These are phyloP conservation scores for Haplographium delicatum DNA, from an alignment of 495 filamentous ascomycete species.

Conservation along the genomic window DNA sequence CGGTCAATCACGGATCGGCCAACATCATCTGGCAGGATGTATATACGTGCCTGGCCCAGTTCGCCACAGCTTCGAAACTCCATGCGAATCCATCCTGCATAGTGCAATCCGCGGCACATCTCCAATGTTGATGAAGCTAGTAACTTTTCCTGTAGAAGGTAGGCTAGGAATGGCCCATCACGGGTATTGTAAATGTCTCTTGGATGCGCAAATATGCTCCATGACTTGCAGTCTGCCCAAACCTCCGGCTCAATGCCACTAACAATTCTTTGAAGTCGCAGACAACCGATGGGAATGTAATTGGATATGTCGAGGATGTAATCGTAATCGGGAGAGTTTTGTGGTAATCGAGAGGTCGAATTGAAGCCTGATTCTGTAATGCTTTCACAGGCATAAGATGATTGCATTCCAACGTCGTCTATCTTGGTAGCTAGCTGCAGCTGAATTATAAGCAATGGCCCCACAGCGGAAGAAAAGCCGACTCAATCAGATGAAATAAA, in stretches of 20 bases:
- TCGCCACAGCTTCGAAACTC: constrained; percentile 26
- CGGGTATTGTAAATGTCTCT: constrained; percentile 3
- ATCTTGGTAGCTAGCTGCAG: too few species aligned
- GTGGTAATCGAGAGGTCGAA: too few species aligned
- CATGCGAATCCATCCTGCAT: constrained; percentile 37
- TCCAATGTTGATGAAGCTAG: constrained; percentile 26
- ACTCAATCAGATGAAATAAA: too few species aligned
- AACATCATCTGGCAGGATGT: constrained; percentile 63
- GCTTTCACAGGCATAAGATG: too few species aligned
- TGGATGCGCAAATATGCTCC: constrained; percentile 16
- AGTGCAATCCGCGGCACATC: constrained; percentile 27
- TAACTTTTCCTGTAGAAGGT: constrained; percentile 28
- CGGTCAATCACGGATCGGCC: constrained; percentile 44
- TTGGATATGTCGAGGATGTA: constrained; percentile 18
- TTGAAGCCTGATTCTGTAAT: too few species aligned
- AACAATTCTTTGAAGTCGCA: constrained; percentile 10
- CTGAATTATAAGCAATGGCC: too few species aligned
- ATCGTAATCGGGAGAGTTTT: too few species aligned
- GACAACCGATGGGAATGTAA: constrained; percentile 23
- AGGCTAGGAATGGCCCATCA: constrained; percentile 1
- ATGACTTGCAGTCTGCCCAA: constrained; percentile 15
- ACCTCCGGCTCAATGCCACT: constrained; percentile 1
- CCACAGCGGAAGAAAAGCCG: too few species aligned
- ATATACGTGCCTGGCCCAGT: constrained; percentile 47
- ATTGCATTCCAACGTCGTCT: too few species aligned